Percentiles rank a stretch among this genome's conserved stretches.
Evolutionary conservation across 495 filamentous ascomycete species (phyloP).

Genomic region (Hypoxylon fuscum): DNA sequence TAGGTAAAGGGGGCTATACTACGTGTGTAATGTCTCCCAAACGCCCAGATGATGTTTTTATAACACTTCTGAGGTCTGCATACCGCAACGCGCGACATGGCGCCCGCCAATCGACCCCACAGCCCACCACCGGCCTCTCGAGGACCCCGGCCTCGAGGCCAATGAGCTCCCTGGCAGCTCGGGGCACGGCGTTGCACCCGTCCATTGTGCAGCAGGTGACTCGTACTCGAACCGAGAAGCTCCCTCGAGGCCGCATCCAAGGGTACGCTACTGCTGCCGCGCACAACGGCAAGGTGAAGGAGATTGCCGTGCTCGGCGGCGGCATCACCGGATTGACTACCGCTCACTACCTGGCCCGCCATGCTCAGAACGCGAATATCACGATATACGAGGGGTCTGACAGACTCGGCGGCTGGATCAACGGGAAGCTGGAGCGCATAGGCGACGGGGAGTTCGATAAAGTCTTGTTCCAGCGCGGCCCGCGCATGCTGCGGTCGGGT

Average conservation of each 20-base stretch:
- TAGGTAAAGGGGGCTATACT: slow-evolving; percentile 3
- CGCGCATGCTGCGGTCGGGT: slow-evolving; percentile 75
- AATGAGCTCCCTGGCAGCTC: slow-evolving; percentile 30
- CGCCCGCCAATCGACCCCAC: slow-evolving; percentile 2
- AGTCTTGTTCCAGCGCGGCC: slow-evolving; percentile 85
- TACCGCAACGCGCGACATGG: slow-evolving; percentile 31
- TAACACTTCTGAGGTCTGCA: slow-evolving; percentile 31
- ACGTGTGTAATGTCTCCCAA: slow-evolving; percentile 37
- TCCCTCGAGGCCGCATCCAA: slow-evolving; percentile 2
- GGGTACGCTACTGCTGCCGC: slow-evolving; percentile 30
- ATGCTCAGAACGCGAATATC: slow-evolving; percentile 61
- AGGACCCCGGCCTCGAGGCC: slow-evolving; percentile 21
- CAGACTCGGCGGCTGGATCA: slow-evolving; percentile 84
- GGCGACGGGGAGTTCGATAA: slow-evolving; percentile 55
- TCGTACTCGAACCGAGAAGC: slow-evolving; percentile 7
- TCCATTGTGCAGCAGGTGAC: slow-evolving; percentile 7
- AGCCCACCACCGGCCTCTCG: not conserved
- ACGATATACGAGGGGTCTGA: slow-evolving; percentile 79
- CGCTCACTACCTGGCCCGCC: slow-evolving; percentile 74
- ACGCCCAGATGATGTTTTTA: slow-evolving; percentile 34
- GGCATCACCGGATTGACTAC: slow-evolving; percentile 90
- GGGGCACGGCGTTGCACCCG: not conserved
- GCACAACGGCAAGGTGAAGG: slow-evolving; percentile 44
- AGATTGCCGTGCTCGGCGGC: slow-evolving; percentile 81
- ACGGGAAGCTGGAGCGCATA: slow-evolving; percentile 71